Percentiles rank a stretch among this genome's conserved stretches.
Conservation (phyloP, 2,329 filamentous ascomycete genomes). For the Verticillium longisporum region DNA sequence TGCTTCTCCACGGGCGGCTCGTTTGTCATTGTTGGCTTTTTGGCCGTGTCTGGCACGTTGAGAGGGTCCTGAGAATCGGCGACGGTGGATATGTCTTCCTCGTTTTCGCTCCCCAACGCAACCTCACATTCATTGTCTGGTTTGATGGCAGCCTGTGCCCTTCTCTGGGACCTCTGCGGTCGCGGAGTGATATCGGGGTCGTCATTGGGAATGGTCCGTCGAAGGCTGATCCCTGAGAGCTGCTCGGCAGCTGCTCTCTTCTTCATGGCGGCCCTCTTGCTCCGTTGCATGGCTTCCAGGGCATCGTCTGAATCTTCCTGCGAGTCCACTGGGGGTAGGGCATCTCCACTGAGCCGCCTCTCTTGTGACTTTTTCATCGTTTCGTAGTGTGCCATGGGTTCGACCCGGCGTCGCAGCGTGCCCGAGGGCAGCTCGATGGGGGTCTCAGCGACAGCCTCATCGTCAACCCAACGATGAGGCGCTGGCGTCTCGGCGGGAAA, state of each 20-base stretch:
- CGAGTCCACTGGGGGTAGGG: constrained; percentile 13
- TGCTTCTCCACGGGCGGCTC: neutral
- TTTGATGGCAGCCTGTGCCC: neutral
- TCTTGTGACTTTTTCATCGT: constrained; percentile 40
- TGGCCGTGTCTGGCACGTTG: neutral
- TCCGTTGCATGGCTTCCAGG: constrained; percentile 23
- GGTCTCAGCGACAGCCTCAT: neutral
- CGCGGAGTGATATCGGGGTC: constrained; percentile 1
- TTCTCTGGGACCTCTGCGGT: neutral
- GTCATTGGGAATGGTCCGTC: neutral
- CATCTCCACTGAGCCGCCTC: constrained; percentile 21
- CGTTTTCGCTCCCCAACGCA: constrained; percentile 4
- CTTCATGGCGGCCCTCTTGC: constrained; percentile 27
- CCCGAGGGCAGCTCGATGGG: neutral
- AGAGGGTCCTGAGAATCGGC: constrained; percentile 11
- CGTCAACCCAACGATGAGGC: neutral
- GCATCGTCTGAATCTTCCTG: constrained; percentile 29
- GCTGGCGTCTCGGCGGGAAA: neutral
- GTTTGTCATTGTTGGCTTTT: neutral
- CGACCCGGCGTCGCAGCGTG: constrained; percentile 3
- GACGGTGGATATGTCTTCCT: constrained; percentile 8
- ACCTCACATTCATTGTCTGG: neutral
- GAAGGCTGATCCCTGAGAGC: constrained; percentile 32
- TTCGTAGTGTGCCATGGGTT: constrained; percentile 35
- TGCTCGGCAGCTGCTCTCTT: constrained; percentile 31